Evolutionary conservation across 768 basidiomycete genomes (phyloP), one percentile per base, ranked within the genome.

Genomic region (Scleroderma citrinum): DNA sequence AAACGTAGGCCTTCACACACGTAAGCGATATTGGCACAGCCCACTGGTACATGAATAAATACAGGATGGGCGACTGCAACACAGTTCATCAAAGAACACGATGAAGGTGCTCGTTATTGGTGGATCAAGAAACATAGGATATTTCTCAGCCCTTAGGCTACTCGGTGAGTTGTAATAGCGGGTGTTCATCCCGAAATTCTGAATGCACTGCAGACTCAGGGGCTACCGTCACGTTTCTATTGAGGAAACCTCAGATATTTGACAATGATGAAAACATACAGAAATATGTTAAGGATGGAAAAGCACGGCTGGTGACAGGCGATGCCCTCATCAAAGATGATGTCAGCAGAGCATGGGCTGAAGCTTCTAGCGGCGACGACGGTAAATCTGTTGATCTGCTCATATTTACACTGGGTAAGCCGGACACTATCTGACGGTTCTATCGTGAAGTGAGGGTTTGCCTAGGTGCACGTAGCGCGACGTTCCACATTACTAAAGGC

Each of bases 391-490:
- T 85, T 44, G 81, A 83, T 52, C 53, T 76, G 21, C 65, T 85
- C 20, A 53, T 86, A 7, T 85, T 79, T 66, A 76, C 82, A 3
- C 71, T 87, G 49, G 85, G 83, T 76, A 55, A 42, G 76, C 66
- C 16, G 24, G 6, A 8, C 36, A 39, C n/a, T 10, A 14, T 10
- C 19, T 23, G 35, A 13, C n/a, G 36, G 17, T 41, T 0, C 17
- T 34, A 39, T 48, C 54, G n/a, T 55, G 37, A 3, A 13, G 24
- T 24, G 13, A n/a, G 34, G 31, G 7, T 7, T 35, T 14, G 11
- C 17, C 21, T 37, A 35, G 2, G 48, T 82, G 82, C 76, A 30
- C 77, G 76, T 12, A 61, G 19, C 1, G 75, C 76, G 0, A 63
- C 57, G 14, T 80, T 85, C 62, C 46, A 56, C 39, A 51, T 76